A percentile compares a stretch with the other conserved stretches of the same genome.
Conservation (phyloP, 1,284 basidiomycete genomes). For the Ustanciosporium gigantosporum region DNA sequence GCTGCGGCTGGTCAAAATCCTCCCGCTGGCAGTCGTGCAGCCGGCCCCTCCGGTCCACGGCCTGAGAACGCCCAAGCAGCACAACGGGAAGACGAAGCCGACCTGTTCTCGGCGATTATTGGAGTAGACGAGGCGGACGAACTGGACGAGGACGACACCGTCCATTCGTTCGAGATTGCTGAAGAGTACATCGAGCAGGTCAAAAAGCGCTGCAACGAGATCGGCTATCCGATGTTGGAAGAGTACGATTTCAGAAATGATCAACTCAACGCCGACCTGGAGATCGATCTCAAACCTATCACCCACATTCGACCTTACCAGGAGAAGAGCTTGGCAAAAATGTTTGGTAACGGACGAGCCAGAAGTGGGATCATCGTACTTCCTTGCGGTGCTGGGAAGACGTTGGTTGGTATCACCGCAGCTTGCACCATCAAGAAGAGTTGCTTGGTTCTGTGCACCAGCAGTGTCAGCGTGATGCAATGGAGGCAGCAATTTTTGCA, state of each 20-base stretch:
- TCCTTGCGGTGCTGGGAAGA: conserved; percentile 98
- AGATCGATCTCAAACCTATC: conserved; percentile 59
- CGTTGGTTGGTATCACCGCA: conserved; percentile 96
- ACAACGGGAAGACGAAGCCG: conserved; percentile 47
- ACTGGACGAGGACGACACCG: conserved; percentile 58
- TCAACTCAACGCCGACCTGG: conserved; percentile 57
- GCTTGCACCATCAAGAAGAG: conserved; percentile 99
- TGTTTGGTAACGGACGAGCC: conserved; percentile 61
- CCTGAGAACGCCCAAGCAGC: conserved; percentile 27
- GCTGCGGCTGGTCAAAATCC: conserved; percentile 17
- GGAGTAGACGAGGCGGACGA: conserved; percentile 59
- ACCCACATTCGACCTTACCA: conserved; percentile 61
- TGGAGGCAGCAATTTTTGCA: conserved; percentile 60
- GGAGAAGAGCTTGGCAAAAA: conserved; percentile 60
- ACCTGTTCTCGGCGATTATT: conserved; percentile 59
- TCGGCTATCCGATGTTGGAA: conserved; percentile 60
- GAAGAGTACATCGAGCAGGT: conserved; percentile 59
- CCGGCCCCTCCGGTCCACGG: conserved; percentile 19
- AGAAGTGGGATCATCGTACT: conserved; percentile 94
- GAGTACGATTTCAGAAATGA: conserved; percentile 61
- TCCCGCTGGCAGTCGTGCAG: conserved; percentile 5
- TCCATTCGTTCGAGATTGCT: conserved; percentile 59
- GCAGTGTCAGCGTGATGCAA: conserved; percentile 60
- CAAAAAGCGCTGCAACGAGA: conserved; percentile 59
- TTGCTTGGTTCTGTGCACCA: conserved; percentile 86